Evolutionary conservation across 305 asterid species (phyloP).

Genomic region (Salvia sclarea): DNA sequence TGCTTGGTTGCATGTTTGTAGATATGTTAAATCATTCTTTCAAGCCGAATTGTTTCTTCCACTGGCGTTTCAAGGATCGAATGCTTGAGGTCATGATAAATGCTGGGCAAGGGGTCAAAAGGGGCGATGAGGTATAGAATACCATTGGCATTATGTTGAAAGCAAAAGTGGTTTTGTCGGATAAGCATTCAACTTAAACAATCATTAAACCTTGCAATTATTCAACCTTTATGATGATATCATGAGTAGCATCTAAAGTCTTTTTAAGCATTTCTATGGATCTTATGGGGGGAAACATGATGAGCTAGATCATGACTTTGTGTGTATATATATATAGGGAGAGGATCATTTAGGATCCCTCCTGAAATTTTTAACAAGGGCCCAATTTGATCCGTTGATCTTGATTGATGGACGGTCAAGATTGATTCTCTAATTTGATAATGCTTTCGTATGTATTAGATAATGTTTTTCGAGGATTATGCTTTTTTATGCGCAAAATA

Average conservation of each 20-base stretch:
- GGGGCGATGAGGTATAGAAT: constrained; percentile 87
- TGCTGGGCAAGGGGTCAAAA: constrained; percentile 83
- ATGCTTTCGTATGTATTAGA: too few relatives aligned
- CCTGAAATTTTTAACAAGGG: too few relatives aligned
- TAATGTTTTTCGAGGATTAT: too few relatives aligned
- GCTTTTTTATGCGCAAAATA: too few relatives aligned
- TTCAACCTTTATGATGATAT: constrained; percentile 15
- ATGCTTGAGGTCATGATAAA: constrained; percentile 98
- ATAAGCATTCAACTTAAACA: constrained; percentile 8
- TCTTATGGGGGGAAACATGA: constrained; percentile 16
- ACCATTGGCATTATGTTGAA: constrained; percentile 22
- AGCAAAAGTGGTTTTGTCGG: constrained; percentile 11
- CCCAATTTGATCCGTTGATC: too few relatives aligned
- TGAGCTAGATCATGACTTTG: constrained; percentile 7
- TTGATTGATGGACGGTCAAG: too few relatives aligned
- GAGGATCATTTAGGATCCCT: too few relatives aligned
- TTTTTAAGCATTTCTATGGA: constrained; percentile 12
- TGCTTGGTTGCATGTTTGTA: constrained; percentile 42
- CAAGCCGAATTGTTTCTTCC: constrained; percentile 92
- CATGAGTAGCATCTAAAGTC: constrained; percentile 1
- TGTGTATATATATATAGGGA: too few relatives aligned
- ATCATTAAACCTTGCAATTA: constrained; percentile 9
- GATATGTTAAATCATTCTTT: constrained; percentile 97
- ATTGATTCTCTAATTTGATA: too few relatives aligned
- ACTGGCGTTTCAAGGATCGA: constrained; percentile 99